Conservation (phyloP, 148 eudicot species). For the Fagopyrum esculentum region DNA sequence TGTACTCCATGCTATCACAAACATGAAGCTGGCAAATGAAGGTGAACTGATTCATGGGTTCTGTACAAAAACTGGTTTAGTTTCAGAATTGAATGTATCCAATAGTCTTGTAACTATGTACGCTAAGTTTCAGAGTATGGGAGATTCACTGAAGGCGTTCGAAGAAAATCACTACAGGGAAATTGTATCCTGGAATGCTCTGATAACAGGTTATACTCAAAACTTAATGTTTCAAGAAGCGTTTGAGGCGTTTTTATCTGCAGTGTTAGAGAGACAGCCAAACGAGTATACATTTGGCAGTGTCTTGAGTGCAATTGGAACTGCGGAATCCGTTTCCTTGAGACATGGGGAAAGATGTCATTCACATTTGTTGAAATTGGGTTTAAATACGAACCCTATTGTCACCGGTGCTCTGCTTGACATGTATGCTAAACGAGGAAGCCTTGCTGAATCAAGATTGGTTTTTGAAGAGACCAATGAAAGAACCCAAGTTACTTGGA, state of each 20-base stretch:
- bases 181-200: constrained; percentile 68
- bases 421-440: constrained; percentile 92
- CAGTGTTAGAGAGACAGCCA: constrained; percentile 42
- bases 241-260: constrained; percentile 37
- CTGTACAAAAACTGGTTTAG: constrained; percentile 51
- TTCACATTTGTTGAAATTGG: constrained; percentile 48
- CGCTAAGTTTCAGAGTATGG: constrained; percentile 55
- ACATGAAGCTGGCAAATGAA: constrained; percentile 36
- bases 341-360: constrained; percentile 71
- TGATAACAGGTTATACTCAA: constrained; percentile 68
- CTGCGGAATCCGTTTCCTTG: constrained; percentile 65
- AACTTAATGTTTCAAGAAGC: constrained; percentile 62
- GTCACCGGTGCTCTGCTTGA: constrained; percentile 73
- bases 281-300: constrained; percentile 78
- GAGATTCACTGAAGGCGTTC: constrained; percentile 55
- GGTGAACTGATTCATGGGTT: constrained; percentile 70
- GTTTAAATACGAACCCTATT: constrained; percentile 45
- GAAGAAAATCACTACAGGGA: constrained; percentile 47
- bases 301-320: constrained; percentile 64
- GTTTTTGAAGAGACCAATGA: constrained; percentile 43
- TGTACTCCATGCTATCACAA: constrained; percentile 59
- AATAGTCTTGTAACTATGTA: constrained; percentile 87
- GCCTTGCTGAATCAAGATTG: constrained; percentile 51
- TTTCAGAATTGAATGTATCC: constrained; percentile 50
- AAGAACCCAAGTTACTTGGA: constrained; percentile 78